A percentile compares a stretch with the other conserved stretches of the same genome.
Conservation (phyloP, 805 yeast genomes). For the Yarrowia phangngaensis region DNA sequence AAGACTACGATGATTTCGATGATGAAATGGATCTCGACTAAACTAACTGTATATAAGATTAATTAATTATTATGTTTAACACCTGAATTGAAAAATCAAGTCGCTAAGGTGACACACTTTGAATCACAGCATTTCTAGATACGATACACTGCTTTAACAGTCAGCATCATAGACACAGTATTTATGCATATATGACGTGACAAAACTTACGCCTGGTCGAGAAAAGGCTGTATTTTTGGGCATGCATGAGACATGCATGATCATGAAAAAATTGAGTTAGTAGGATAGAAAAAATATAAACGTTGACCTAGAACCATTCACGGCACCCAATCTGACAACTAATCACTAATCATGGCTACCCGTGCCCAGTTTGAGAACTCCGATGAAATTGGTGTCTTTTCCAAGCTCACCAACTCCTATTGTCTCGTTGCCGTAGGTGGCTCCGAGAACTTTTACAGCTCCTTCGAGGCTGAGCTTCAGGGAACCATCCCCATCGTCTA, state of each 20-base stretch:
- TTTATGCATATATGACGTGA: slow-evolving; percentile 15
- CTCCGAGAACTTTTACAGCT: slow-evolving; percentile 75
- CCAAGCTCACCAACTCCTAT: slow-evolving; percentile 94
- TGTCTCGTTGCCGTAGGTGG: slow-evolving; percentile 97
- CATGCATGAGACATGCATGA: slow-evolving; percentile 17
- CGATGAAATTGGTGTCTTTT: slow-evolving; percentile 88
- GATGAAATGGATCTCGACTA: slow-evolving; percentile 34
- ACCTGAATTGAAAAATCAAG: not conserved
- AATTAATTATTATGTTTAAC: not conserved
- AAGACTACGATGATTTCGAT: slow-evolving; percentile 43
- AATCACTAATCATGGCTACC: slow-evolving; percentile 5
- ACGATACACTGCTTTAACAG: not conserved
- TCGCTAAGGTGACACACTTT: too few species aligned
- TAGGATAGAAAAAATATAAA: slow-evolving; percentile 19
- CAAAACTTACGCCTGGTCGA: not conserved
- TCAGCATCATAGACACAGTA: slow-evolving; percentile 11
- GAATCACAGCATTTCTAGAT: too few species aligned
- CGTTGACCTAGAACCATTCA: not conserved
- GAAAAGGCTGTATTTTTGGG: not conserved
- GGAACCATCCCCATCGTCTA: slow-evolving; percentile 95
- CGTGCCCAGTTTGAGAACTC: slow-evolving; percentile 63
- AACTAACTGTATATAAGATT: slow-evolving; percentile 8
- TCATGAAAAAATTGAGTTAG: slow-evolving; percentile 26
- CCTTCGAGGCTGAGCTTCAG: slow-evolving; percentile 96
- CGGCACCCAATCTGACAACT: not conserved